Conservation (phyloP, 2,329 filamentous ascomycete species). For the Botrytis galanthina region DNA sequence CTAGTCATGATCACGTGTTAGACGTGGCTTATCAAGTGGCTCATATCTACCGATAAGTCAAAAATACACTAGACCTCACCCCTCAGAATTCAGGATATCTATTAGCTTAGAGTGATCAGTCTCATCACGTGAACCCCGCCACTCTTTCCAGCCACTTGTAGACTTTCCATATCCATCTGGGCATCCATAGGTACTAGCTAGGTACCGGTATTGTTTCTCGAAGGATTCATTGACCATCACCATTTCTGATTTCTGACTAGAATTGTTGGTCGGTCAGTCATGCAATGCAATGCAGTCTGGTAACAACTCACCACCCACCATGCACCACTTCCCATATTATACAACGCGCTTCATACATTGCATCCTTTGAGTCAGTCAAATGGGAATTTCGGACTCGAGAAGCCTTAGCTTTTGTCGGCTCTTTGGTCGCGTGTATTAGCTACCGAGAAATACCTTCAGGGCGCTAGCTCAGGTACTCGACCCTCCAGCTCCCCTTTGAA, state of each 20-base stretch:
- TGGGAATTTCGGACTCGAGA: neutral
- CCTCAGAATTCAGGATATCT: neutral
- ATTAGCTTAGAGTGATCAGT: too few species aligned
- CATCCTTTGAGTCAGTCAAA: neutral
- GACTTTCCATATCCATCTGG: neutral
- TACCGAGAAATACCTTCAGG: neutral
- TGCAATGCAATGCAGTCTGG: neutral
- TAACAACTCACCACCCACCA: neutral
- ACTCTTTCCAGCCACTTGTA: neutral
- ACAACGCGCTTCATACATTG: neutral
- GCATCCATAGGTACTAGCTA: too few species aligned
- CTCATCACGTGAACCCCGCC: neutral
- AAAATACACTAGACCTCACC: too few species aligned
- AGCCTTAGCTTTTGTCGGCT: neutral
- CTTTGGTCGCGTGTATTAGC: neutral
- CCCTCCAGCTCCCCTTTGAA: slow-evolving; percentile 3
- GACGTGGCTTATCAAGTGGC: neutral
- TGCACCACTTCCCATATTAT: neutral
- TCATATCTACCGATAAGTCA: neutral
- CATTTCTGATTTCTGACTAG: neutral
- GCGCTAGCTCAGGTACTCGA: neutral
- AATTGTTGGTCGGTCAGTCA: neutral
- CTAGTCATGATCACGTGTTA: neutral
- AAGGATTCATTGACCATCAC: neutral
- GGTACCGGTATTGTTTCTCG: too few species aligned